These are phyloP conservation scores for Amphibolis antarctica DNA, from an alignment of 106 monocot species.

Conservation along the genomic window DNA sequence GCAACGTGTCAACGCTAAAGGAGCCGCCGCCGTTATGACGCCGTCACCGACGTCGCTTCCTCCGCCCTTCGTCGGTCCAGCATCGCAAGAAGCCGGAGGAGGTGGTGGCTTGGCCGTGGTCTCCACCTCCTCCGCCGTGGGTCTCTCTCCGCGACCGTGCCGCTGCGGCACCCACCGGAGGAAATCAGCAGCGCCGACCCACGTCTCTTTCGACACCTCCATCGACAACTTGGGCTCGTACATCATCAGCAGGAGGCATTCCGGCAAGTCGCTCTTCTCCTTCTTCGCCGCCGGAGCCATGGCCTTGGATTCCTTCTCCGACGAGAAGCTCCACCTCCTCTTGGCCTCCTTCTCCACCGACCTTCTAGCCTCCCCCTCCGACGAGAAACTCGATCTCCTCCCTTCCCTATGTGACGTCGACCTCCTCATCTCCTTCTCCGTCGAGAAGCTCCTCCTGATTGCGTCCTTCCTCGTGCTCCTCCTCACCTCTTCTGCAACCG, in stretches of 20 bases:
- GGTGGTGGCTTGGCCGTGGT: too few species aligned
- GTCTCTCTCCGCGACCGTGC: not conserved
- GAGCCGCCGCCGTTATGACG: conserved; percentile 6
- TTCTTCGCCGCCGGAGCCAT: conserved; percentile 1
- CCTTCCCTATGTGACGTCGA: conserved; percentile 13
- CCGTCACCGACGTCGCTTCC: not conserved
- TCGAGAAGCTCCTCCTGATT: conserved; percentile 25
- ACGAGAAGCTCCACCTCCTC: conserved; percentile 65
- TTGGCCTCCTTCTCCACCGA: conserved; percentile 32
- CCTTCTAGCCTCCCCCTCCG: conserved; percentile 13
- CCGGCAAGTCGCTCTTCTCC: conserved; percentile 43
- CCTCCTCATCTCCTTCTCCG: conserved; percentile 27
- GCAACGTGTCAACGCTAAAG: conserved; percentile 72
- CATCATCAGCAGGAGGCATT: conserved; percentile 94
- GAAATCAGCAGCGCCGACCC: conserved; percentile 88
- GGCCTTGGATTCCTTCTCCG: conserved; percentile 32
- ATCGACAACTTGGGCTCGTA: conserved; percentile 95
- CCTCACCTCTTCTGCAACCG: too few species aligned
- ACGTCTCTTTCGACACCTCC: conserved; percentile 97
- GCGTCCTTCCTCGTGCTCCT: conserved; percentile 8
- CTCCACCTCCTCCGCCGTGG: not conserved
- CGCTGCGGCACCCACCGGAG: conserved; percentile 33
- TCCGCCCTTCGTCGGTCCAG: not conserved
- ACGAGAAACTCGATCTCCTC: conserved; percentile 15
- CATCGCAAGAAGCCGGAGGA: not conserved